Evolutionary conservation across 345 rosid species (phyloP).

Genomic region (Luvunga scandens): DNA sequence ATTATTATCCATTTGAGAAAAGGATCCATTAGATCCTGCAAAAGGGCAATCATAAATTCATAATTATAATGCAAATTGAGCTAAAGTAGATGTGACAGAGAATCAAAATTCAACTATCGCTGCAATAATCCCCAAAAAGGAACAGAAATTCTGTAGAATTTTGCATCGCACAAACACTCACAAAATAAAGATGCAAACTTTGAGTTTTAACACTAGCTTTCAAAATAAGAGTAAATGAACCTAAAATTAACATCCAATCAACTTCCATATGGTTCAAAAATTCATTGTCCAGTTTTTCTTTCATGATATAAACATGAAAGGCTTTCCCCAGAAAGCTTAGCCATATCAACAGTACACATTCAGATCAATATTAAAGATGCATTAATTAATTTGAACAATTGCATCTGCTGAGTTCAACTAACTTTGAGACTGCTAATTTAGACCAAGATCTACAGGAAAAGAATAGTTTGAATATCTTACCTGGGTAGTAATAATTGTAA

Average conservation of each 20-base stretch:
- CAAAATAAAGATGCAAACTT: background rate
- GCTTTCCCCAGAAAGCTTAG: background rate
- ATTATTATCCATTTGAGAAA: constrained; percentile 33
- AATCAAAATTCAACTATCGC: background rate
- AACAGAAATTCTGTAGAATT: background rate
- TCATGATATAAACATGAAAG: background rate
- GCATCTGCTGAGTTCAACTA: background rate
- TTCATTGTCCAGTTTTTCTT: background rate
- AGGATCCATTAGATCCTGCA: constrained; percentile 52
- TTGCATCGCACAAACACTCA: background rate
- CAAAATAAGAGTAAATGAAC: background rate
- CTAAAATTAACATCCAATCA: background rate
- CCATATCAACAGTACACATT: background rate
- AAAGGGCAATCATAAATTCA: constrained; percentile 3
- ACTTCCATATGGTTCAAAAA: background rate
- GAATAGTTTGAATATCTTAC: constrained; percentile 28
- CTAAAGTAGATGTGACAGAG: background rate
- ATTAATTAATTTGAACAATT: background rate
- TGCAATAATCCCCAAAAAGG: background rate
- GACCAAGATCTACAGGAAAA: background rate
- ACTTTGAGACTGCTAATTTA: background rate
- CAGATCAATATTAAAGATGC: background rate
- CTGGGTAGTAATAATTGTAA: constrained; percentile 49
- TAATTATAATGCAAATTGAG: background rate
- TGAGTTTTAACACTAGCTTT: background rate